Percentiles rank a stretch among this genome's conserved stretches.
phyloP scores from a whole-genome alignment of 2,329 filamentous ascomycete species.

The Trichoderma oligosporum region DNA sequence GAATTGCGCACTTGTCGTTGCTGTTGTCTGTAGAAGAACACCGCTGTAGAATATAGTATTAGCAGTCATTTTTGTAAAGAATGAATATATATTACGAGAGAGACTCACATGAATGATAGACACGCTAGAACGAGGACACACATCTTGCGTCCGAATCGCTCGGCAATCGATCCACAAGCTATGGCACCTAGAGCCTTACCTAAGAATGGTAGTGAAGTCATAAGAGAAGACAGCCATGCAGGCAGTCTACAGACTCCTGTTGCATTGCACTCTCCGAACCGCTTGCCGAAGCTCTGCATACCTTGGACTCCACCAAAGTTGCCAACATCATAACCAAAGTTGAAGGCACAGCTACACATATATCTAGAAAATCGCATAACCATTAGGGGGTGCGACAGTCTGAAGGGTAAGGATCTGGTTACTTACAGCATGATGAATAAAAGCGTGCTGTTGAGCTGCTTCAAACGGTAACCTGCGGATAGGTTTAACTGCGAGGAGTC shows the following conservation, averaged over 20 bases:
- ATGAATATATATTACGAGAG: not conserved
- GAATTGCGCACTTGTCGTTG: constrained; percentile 30
- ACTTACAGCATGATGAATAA: constrained; percentile 13
- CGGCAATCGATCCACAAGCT: constrained; percentile 18
- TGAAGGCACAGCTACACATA: constrained; percentile 28
- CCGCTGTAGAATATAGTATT: constrained; percentile 23
- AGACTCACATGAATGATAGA: constrained; percentile 18
- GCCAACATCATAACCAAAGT: constrained; percentile 30
- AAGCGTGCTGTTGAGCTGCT: constrained; percentile 10
- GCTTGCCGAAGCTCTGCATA: constrained; percentile 27
- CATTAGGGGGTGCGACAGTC: not conserved
- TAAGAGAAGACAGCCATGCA: constrained; percentile 26
- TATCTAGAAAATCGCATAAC: constrained; percentile 20
- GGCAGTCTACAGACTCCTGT: constrained; percentile 23
- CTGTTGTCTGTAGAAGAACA: constrained; percentile 30
- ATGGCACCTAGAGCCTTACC: constrained; percentile 23
- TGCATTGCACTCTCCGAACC: constrained; percentile 26
- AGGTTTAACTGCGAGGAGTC: not conserved
- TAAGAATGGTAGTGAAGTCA: constrained; percentile 28
- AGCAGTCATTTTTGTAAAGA: not conserved
- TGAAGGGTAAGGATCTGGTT: too few relatives aligned
- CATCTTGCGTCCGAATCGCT: constrained; percentile 18
- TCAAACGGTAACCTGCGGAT: constrained; percentile 7
- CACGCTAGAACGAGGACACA: constrained; percentile 12
- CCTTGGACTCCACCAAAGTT: constrained; percentile 29